Conservation (phyloP, 345 rosid genomes). For the Stellera chamaejasme region DNA sequence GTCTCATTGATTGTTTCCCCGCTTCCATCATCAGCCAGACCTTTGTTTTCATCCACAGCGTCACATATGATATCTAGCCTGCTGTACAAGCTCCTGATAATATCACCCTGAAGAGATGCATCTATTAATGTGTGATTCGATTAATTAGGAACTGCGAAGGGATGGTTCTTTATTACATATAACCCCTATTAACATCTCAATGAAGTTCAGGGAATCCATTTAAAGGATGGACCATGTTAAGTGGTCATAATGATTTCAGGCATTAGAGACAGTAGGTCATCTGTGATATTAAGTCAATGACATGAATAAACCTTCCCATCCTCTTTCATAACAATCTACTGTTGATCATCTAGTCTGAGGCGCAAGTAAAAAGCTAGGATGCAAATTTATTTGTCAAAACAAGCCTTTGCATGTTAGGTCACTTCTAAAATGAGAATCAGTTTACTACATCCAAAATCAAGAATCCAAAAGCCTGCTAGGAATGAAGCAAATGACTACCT, state of each 20-base stretch:
- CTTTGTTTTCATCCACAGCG: slow-evolving; percentile 53
- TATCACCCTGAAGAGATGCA: slow-evolving; percentile 51
- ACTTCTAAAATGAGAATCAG: background rate
- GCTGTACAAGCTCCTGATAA: slow-evolving; percentile 75
- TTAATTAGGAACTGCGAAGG: background rate
- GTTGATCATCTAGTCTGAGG: no score
- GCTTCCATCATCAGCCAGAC: slow-evolving; percentile 18
- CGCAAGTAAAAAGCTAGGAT: no score
- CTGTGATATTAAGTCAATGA: no score
- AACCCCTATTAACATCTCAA: slow-evolving; percentile 2
- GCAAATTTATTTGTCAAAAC: background rate
- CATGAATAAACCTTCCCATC: no score
- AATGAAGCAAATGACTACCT: slow-evolving; percentile 32
- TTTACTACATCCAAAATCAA: slow-evolving; percentile 5
- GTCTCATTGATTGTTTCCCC: slow-evolving; percentile 21
- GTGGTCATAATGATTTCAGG: no score
- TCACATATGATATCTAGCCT: slow-evolving; percentile 80
- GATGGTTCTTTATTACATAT: background rate
- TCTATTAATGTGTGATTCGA: background rate
- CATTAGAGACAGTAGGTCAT: no score
- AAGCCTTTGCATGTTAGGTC: background rate
- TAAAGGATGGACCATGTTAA: no score
- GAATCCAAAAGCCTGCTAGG: background rate
- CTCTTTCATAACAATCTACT: no score
- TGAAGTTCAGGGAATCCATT: background rate